Conservation (phyloP, 176 grass and related monocot genomes). For the Poa annua region DNA sequence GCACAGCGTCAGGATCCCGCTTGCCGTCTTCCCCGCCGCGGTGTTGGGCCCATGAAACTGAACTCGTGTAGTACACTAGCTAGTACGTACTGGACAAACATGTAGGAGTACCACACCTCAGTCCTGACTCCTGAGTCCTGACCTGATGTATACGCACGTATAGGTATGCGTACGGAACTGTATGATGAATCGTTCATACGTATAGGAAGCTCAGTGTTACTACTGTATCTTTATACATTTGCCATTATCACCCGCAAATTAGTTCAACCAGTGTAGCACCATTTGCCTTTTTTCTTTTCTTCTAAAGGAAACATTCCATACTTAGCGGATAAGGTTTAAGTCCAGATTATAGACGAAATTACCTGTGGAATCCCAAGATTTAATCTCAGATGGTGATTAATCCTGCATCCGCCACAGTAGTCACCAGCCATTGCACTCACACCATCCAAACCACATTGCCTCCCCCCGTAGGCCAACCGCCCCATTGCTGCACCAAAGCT, state of each 20-base stretch:
- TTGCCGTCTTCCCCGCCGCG: conserved; percentile 63
- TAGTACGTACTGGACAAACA: not conserved
- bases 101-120: not conserved
- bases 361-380: not conserved
- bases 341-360: not conserved
- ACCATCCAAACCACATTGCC: no score
- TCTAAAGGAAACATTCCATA: not conserved
- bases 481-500: no score
- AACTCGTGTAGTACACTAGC: no score
- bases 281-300: not conserved
- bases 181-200: not conserved
- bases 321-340: no score
- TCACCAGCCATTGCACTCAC: no score
- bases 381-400: no score
- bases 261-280: not conserved
- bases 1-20: conserved; percentile 70
- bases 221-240: not conserved
- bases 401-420: no score
- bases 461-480: no score
- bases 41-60: conserved; percentile 36
- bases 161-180: not conserved
- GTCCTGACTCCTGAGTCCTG: not conserved
- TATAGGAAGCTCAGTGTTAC: no score
- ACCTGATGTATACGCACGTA: not conserved
- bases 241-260: no score